Evolutionary conservation across 2,329 filamentous ascomycete species (phyloP).

Genomic region (Xylaria sp.): DNA sequence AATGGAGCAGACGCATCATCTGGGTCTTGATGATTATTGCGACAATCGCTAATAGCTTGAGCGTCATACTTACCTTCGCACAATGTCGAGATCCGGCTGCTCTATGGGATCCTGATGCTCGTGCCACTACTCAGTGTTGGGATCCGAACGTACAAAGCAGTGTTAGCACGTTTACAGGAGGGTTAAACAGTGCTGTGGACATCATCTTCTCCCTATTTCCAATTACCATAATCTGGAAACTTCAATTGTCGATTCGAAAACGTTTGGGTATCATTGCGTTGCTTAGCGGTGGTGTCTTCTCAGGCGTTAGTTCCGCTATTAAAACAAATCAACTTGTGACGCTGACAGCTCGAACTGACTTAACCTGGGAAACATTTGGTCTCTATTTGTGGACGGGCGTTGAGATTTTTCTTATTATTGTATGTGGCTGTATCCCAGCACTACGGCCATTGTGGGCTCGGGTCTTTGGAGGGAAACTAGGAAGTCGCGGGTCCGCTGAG

Average conservation of each 20-base stretch:
- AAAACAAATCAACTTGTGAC: not conserved
- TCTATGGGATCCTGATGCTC: conserved; percentile 9
- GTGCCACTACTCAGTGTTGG: conserved; percentile 10
- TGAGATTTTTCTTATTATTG: conserved; percentile 12
- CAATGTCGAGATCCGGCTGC: conserved; percentile 14
- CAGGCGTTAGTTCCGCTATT: conserved; percentile 3
- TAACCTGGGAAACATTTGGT: not conserved
- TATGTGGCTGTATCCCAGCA: conserved; percentile 8
- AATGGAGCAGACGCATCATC: not conserved
- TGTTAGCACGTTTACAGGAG: too few relatives aligned
- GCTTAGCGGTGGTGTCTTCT: not conserved
- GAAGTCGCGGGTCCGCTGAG: too few relatives aligned
- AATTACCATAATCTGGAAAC: not conserved
- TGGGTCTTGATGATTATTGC: not conserved
- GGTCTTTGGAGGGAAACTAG: too few relatives aligned
- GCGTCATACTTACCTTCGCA: conserved; percentile 8
- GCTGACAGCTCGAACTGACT: not conserved
- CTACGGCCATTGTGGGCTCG: conserved; percentile 9
- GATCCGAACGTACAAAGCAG: not conserved
- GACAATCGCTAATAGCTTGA: not conserved
- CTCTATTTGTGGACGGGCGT: conserved; percentile 9
- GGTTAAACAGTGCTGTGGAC: conserved; percentile 1
- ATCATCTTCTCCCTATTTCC: not conserved
- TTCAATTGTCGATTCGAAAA: not conserved
- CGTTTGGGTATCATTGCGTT: not conserved